Evolutionary conservation across 345 rosid genomes (phyloP).

Genomic region (Physaria fendleri): DNA sequence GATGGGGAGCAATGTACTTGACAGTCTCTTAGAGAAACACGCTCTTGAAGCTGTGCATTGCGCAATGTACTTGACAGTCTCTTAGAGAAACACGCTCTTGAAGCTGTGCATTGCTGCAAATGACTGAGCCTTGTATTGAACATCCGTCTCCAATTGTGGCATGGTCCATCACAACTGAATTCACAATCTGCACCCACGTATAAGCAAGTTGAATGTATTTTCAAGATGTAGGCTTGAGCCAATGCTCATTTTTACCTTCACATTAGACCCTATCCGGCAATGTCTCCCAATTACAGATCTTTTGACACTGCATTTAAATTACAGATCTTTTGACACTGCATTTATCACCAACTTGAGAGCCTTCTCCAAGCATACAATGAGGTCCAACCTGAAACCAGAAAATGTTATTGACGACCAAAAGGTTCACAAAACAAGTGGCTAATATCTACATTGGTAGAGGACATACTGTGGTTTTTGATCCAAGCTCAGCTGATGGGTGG

Average conservation of each 20-base stretch:
- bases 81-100: constrained; percentile 75
- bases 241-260: constrained; percentile 56
- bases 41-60: constrained; percentile 90
- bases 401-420: constrained; percentile 4
- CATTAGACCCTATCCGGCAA: constrained; percentile 94
- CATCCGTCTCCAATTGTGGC: constrained; percentile 89
- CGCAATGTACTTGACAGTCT: constrained; percentile 84
- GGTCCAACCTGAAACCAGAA: constrained; percentile 68
- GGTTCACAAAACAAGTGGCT: not conserved
- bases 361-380: constrained; percentile 88
- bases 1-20: constrained; percentile 47
- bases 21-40: constrained; percentile 71
- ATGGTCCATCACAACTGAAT: constrained; percentile 87
- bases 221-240: not conserved
- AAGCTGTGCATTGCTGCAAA: constrained; percentile 88
- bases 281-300: constrained; percentile 95
- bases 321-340: constrained; percentile 96
- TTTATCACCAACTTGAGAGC: constrained; percentile 93
- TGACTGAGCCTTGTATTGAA: constrained; percentile 82
- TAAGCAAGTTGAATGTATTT: not conserved
- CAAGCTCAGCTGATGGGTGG: constrained; percentile 75
- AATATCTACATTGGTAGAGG: not conserved
- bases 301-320: constrained; percentile 85
- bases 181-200: constrained; percentile 55
- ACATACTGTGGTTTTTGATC: constrained; percentile 85